These are phyloP conservation scores for Alternaria rosae DNA, from an alignment of 2,329 filamentous ascomycete genomes.

Conservation along the genomic window DNA sequence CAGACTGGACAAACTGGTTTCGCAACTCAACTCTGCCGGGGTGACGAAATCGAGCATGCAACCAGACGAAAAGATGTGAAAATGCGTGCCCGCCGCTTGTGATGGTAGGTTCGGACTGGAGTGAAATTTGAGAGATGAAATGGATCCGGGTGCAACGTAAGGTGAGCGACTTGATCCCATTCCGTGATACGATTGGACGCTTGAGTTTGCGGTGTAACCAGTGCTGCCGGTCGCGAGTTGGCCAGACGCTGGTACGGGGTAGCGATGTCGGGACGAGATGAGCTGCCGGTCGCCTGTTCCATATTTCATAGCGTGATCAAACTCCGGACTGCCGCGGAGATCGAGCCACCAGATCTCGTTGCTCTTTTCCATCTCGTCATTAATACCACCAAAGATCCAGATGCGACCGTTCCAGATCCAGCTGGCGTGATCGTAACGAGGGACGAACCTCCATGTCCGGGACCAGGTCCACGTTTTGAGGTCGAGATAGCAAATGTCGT, in stretches of 20 bases:
- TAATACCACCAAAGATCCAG: constrained; percentile 96
- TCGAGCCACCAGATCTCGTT: constrained; percentile 98
- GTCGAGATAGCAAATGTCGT: constrained; percentile 96
- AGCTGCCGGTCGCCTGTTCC: constrained; percentile 57
- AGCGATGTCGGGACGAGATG: constrained; percentile 42
- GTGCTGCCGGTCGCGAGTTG: constrained; percentile 51
- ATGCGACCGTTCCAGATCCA: constrained; percentile 93
- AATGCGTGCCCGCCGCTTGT: constrained; percentile 90
- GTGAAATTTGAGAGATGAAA: constrained; percentile 89
- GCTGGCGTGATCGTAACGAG: constrained; percentile 91
- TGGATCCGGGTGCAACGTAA: constrained; percentile 75
- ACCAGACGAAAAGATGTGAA: constrained; percentile 92
- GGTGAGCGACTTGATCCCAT: constrained; percentile 55
- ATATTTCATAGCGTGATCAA: constrained; percentile 72
- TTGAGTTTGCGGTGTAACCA: constrained; percentile 76
- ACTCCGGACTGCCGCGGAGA: constrained; percentile 86
- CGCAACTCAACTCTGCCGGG: constrained; percentile 85
- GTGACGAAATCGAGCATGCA: constrained; percentile 94
- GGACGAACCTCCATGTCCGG: constrained; percentile 91
- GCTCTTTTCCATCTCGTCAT: constrained; percentile 95
- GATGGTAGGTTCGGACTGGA: constrained; percentile 85
- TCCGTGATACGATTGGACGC: constrained; percentile 63
- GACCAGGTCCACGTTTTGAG: constrained; percentile 99
- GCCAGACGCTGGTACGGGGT: constrained; percentile 37
- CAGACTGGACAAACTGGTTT: constrained; percentile 88